Evolutionary conservation across 2,329 filamentous ascomycete species (phyloP), one percentile per base, ranked within the genome.

Genomic region (Aureobasidium vineae): DNA sequence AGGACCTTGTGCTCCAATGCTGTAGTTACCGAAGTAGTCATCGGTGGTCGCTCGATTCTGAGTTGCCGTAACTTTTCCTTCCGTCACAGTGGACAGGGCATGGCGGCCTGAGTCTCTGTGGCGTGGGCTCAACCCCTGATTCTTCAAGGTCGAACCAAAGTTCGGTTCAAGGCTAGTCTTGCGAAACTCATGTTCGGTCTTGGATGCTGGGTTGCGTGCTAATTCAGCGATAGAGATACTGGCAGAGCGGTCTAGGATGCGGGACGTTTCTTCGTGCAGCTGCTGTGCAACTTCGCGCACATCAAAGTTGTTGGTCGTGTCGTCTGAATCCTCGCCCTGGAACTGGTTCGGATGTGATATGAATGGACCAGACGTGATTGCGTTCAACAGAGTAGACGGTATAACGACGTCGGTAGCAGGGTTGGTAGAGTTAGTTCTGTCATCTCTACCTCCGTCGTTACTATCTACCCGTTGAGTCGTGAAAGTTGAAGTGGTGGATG

Each of bases 91-190:
- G 26, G 57, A 40, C 10, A 61, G 19, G n/a, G 11, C 36, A 36
- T 54, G 33, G 7, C 49, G 45, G 26, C 19, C 33, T 31, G 19
- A 8, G 21, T 64, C 49, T 23, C 21, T 19, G 5, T n/a, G 33
- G n/a, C 3, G 61, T 36, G 36, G 49, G 41, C 23, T 41, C 36
- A 13, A 8, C 6, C 16, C 26, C 8, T 13, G 47, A 13, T 21
- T 21, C 19, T 23, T 21, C 10, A 43, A 16, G 28, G 19, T 33
- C 23, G 61, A 54, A 13, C 10, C 38, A 43, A 41, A 59, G 16
- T 57, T 65, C 8, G 63, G 52, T 23, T 43, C 54, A 16, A 66
- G 45, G 23, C 64, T 66, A 36, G 64, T 60, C 45, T 66, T 66
- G 23, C 64, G 50, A 6, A 57, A 65, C 19, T 56, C 38, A 31